phyloP scores from a whole-genome alignment of 1,284 basidiomycete species.

The Termitomyces sp. region DNA sequence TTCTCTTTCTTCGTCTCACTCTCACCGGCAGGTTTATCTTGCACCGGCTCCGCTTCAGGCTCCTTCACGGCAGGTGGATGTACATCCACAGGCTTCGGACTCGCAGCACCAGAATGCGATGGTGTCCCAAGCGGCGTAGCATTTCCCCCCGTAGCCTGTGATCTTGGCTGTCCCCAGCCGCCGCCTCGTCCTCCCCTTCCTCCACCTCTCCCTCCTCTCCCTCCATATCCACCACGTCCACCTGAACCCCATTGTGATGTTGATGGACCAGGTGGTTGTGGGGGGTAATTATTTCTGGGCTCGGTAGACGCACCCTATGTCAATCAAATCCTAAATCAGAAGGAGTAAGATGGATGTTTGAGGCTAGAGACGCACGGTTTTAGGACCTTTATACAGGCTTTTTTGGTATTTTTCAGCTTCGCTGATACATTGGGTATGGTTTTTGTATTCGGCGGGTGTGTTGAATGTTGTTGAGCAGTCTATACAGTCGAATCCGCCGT shows the following conservation, averaged over 20 bases:
- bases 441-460: conserved; percentile 71
- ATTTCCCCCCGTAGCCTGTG: conserved; percentile 59
- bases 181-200: conserved; percentile 26
- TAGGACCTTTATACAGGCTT: conserved; percentile 75
- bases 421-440: conserved; percentile 78
- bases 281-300: conserved; percentile 21
- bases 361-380: conserved; percentile 37
- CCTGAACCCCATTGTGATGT: conserved; percentile 9
- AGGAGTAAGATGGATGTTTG: background rate
- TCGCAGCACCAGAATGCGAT: conserved; percentile 36
- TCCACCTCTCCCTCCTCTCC: conserved; percentile 15
- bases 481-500: conserved; percentile 78
- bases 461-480: conserved; percentile 83
- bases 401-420: conserved; percentile 94
- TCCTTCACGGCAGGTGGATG: conserved; percentile 7
- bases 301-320: conserved; percentile 14
- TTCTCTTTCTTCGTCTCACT: conserved; percentile 27
- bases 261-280: conserved; percentile 6
- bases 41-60: background rate
- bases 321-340: background rate
- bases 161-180: conserved; percentile 26
- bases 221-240: conserved; percentile 19
- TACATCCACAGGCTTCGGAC: conserved; percentile 11
- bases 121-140: conserved; percentile 64
- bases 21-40: conserved; percentile 14